phyloP scores from a whole-genome alignment of 2,329 filamentous ascomycete genomes.

The Teratosphaeria zuluensis region DNA sequence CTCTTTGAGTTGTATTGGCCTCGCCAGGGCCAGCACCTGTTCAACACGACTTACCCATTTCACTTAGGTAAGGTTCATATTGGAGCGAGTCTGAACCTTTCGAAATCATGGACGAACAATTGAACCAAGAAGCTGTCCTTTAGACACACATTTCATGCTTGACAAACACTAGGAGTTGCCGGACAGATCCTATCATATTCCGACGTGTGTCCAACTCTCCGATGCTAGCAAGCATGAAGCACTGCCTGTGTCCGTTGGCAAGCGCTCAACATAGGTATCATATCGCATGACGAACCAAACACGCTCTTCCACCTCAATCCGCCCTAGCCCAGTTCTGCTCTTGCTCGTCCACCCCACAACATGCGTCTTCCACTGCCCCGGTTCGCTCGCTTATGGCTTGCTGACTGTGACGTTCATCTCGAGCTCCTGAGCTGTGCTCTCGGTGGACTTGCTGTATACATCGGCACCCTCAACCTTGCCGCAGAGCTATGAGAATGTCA shows the following conservation, averaged over 20 bases:
- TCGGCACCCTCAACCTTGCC: constrained; percentile 42
- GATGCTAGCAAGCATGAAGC: background rate
- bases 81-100: too few species aligned
- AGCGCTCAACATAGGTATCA: background rate
- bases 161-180: background rate
- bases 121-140: background rate
- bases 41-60: too few species aligned
- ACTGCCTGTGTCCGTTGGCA: background rate
- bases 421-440: constrained; percentile 25
- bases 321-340: background rate
- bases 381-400: constrained; percentile 20
- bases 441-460: constrained; percentile 31
- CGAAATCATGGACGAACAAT: background rate
- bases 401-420: constrained; percentile 25
- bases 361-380: background rate
- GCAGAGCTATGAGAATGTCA: constrained; percentile 26
- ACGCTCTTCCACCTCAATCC: background rate
- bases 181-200: background rate
- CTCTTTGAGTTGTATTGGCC: too few species aligned
- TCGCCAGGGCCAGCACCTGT: too few species aligned
- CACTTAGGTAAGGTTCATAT: too few species aligned
- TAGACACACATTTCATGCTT: background rate
- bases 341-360: background rate
- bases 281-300: background rate
- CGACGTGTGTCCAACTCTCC: background rate